phyloP scores from a whole-genome alignment of 2,329 filamentous ascomycete species.

The Cladosporium sp. region DNA sequence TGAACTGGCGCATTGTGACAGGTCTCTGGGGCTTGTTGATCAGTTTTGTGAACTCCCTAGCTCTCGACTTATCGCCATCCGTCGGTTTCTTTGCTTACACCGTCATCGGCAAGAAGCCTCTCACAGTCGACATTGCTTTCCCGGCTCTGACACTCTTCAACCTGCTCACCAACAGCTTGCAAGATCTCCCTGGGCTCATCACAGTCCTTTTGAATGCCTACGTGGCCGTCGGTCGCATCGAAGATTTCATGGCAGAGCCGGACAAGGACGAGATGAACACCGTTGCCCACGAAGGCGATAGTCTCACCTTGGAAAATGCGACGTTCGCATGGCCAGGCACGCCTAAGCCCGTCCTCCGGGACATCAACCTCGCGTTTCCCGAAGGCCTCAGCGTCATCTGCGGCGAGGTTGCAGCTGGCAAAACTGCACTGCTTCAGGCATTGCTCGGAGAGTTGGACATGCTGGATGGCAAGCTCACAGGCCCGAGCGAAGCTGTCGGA shows the following conservation, averaged over 20 bases:
- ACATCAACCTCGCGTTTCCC: constrained; percentile 50
- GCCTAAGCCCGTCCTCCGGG: constrained; percentile 47
- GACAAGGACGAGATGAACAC: constrained; percentile 51
- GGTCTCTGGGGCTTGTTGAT: constrained; percentile 59
- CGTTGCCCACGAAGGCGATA: constrained; percentile 28
- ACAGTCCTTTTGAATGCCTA: constrained; percentile 72
- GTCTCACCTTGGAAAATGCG: constrained; percentile 52
- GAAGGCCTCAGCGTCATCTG: constrained; percentile 54
- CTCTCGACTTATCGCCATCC: constrained; percentile 70
- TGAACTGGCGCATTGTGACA: constrained; percentile 58
- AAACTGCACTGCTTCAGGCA: constrained; percentile 55
- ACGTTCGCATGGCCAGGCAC: constrained; percentile 76
- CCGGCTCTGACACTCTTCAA: constrained; percentile 76
- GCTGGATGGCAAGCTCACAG: constrained; percentile 44
- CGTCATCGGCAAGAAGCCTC: constrained; percentile 56
- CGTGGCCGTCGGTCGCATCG: constrained; percentile 75
- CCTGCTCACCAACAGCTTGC: constrained; percentile 66
- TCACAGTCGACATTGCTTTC: constrained; percentile 78
- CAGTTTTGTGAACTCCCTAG: constrained; percentile 61
- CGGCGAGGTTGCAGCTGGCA: constrained; percentile 60
- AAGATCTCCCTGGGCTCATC: constrained; percentile 68
- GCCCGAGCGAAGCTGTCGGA: constrained; percentile 52
- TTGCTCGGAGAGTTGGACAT: constrained; percentile 55
- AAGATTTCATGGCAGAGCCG: constrained; percentile 80
- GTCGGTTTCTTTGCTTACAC: constrained; percentile 79